Evolutionary conservation across 352 stramenopile species (phyloP), one percentile per base, ranked within the genome.

Genomic region (Phytophthora nicotianae): DNA sequence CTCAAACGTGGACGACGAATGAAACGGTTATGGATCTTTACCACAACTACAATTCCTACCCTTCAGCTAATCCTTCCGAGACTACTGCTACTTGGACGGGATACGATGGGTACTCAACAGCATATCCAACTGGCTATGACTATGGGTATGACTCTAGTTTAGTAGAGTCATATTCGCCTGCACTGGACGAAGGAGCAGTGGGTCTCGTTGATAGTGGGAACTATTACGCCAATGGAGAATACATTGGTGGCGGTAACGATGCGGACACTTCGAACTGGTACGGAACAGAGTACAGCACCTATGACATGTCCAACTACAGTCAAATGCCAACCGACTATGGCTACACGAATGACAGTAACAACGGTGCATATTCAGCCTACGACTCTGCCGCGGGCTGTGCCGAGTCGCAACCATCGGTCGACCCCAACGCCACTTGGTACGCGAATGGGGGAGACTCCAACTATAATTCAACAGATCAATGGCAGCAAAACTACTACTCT

Each of bases 41-140:
- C 41, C 55, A 68, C 50, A 55, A 60, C 19, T 72, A 70, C 32
- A 57, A 50, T n/a, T 70, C 68, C 48, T 64, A 71, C 45, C 23
- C 43, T 6, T 14, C 56, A 40, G 38, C 19, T 3, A 38, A 38
- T 9, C 4, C 32, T 17, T 10, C 32, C 5, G 41, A 65, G 13
- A 20, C 17, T 35, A 11, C 62, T 29, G 42, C 29, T 54, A 20
- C 2, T n/a, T 63, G 50, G 57, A 57, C 64, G 16, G 50, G 51
- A 7, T 64, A 72, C 40, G 46, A 68, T 4, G 50, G 14, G 6
- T 49, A 68, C 29, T 50, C 51, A 35, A 50, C 42, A 6, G 32
- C 13, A 5, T 65, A 58, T 29, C 16, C 41, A 27, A 23, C 38
- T 32, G 10, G 10, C 17, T 63, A 67, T 23, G 58, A 58, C 23